phyloP scores from a whole-genome alignment of 176 grass and related monocot species.

The Eragrostis curvula region DNA sequence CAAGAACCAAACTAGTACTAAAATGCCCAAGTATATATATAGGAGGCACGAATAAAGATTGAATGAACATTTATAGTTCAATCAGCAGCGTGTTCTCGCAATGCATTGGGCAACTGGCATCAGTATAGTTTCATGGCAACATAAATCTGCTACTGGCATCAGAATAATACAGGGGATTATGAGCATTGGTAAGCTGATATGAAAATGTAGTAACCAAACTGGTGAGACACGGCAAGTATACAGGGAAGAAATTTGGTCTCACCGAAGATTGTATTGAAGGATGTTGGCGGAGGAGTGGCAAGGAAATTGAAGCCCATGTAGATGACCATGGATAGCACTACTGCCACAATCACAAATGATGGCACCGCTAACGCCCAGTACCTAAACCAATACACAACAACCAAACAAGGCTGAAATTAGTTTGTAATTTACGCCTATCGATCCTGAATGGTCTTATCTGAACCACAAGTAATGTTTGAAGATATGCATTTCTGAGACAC shows the following conservation, averaged over 20 bases:
- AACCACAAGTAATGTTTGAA: neutral
- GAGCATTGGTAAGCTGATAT: neutral
- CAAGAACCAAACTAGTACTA: neutral
- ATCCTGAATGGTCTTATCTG: neutral
- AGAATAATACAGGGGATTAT: neutral
- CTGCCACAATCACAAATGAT: slow-evolving; percentile 55
- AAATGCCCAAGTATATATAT: neutral
- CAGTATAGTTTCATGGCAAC: neutral
- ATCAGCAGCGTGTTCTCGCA: neutral
- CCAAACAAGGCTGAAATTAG: neutral
- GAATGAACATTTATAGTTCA: neutral
- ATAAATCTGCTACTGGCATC: neutral
- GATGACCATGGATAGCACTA: slow-evolving; percentile 44
- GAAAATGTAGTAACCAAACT: neutral
- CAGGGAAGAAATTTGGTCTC: neutral
- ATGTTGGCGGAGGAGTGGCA: slow-evolving; percentile 56
- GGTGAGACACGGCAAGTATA: too few species aligned
- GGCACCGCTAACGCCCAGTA: slow-evolving; percentile 71
- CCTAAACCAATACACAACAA: slow-evolving; percentile 21
- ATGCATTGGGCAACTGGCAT: neutral
- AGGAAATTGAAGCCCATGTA: slow-evolving; percentile 74
- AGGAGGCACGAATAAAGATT: neutral
- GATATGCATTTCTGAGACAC: neutral
- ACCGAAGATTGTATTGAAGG: slow-evolving; percentile 68
- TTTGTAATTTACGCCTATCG: neutral